These are phyloP conservation scores for Neocallimastix lanati DNA, from an alignment of 192 early-diverging fungal genomes.

Conservation along the genomic window DNA sequence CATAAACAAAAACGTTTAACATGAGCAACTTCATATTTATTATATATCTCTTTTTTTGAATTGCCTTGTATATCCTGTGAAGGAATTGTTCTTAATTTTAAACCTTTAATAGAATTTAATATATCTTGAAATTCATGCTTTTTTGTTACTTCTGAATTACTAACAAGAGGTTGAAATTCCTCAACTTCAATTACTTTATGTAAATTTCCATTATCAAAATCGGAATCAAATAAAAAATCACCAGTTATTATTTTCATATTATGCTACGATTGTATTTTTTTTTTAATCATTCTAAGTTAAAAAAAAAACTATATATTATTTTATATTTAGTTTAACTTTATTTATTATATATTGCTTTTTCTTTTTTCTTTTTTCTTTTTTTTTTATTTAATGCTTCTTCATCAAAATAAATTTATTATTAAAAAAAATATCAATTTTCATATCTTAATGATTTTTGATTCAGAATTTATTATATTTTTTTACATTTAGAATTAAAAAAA, in stretches of 20 bases:
- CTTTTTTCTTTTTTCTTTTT: too few relatives aligned
- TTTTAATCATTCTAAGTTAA: too few relatives aligned
- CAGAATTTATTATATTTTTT: too few relatives aligned
- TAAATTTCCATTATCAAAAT: neutral
- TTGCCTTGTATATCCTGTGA: neutral
- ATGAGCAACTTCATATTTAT: neutral
- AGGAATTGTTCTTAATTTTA: neutral
- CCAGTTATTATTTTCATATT: neutral
- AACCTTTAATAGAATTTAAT: neutral
- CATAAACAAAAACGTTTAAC: neutral
- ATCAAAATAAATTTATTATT: too few relatives aligned
- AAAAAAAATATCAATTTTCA: too few relatives aligned
- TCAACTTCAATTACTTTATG: neutral
- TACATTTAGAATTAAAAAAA: too few relatives aligned
- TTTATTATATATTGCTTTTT: too few relatives aligned
- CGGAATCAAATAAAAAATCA: neutral
- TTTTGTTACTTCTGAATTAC: neutral
- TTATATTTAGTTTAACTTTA: too few relatives aligned
- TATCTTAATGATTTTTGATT: too few relatives aligned
- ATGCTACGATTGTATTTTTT: too few relatives aligned
- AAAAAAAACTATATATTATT: too few relatives aligned
- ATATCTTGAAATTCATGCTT: neutral
- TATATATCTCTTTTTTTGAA: neutral
- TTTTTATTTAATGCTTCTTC: too few relatives aligned
- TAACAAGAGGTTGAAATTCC: neutral